These are phyloP conservation scores for Ogataea corticis DNA, from an alignment of 805 yeast species.

Conservation along the genomic window DNA sequence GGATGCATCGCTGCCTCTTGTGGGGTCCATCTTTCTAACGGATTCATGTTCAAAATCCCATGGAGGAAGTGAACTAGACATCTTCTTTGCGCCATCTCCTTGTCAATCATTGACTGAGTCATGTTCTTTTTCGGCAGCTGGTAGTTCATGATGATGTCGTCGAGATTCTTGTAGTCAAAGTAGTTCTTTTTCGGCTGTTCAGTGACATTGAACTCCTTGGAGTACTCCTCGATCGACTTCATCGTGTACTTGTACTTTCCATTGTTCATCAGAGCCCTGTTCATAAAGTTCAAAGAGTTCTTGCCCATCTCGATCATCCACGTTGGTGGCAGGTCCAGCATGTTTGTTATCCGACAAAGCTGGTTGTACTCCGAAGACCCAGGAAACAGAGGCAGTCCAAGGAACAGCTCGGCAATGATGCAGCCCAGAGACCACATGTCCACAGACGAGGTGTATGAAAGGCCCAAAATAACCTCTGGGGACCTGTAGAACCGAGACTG, in stretches of 20 bases:
- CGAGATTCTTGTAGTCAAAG: slow-evolving; percentile 61
- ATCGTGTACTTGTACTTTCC: slow-evolving; percentile 32
- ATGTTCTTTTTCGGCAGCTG: slow-evolving; percentile 62
- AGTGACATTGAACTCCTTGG: slow-evolving; percentile 50
- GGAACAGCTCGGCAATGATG: slow-evolving; percentile 55
- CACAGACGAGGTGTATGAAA: slow-evolving; percentile 88
- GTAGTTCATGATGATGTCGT: slow-evolving; percentile 77
- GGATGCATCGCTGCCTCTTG: slow-evolving; percentile 94
- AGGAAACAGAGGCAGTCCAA: slow-evolving; percentile 92
- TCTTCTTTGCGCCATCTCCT: slow-evolving; percentile 71
- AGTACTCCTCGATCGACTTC: slow-evolving; percentile 46
- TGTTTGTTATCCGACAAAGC: slow-evolving; percentile 74
- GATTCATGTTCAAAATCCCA: slow-evolving; percentile 81
- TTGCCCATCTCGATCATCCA: slow-evolving; percentile 98
- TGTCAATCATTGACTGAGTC: slow-evolving; percentile 55
- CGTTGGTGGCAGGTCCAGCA: slow-evolving; percentile 83
- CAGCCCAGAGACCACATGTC: slow-evolving; percentile 77
- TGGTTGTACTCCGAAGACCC: slow-evolving; percentile 95
- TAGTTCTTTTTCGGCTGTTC: slow-evolving; percentile 88
- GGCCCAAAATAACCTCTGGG: slow-evolving; percentile 90
- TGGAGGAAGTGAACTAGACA: slow-evolving; percentile 73
- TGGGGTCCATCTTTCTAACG: slow-evolving; percentile 95
- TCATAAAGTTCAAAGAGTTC: slow-evolving; percentile 68
- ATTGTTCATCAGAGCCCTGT: slow-evolving; percentile 14
- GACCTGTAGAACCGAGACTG: slow-evolving; percentile 93